Evolutionary conservation across 768 basidiomycete species (phyloP).

Genomic region (Boletus reticuloceps): DNA sequence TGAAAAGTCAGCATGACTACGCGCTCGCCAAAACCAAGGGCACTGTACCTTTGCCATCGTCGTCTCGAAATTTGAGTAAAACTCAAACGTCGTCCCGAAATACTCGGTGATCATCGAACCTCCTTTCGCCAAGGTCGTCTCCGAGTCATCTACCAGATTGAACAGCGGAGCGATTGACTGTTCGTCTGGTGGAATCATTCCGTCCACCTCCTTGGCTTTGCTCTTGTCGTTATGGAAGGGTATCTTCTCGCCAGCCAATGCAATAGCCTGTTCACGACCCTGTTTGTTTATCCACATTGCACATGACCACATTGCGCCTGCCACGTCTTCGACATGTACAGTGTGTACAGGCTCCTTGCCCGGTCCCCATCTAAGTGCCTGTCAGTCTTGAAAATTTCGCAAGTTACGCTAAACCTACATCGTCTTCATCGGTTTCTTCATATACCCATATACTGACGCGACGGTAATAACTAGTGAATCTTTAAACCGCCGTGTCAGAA

Average conservation of each 20-base stretch:
- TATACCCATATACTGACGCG: slow-evolving; percentile 75
- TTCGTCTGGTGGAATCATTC: slow-evolving; percentile 52
- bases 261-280: slow-evolving; percentile 63
- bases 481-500: slow-evolving; percentile 29
- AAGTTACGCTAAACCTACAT: slow-evolving; percentile 47
- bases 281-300: slow-evolving; percentile 70
- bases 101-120: slow-evolving; percentile 64
- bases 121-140: slow-evolving; percentile 64
- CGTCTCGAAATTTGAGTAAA: slow-evolving; percentile 68
- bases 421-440: slow-evolving; percentile 83
- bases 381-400: slow-evolving; percentile 9
- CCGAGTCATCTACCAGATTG: slow-evolving; percentile 79
- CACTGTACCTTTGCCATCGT: slow-evolving; percentile 58
- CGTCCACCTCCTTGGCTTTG: slow-evolving; percentile 61
- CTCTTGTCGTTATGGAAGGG: slow-evolving; percentile 58
- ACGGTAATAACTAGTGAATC: slow-evolving; percentile 73
- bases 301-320: slow-evolving; percentile 72
- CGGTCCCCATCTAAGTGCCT: slow-evolving; percentile 63
- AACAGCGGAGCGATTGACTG: slow-evolving; percentile 76
- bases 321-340: slow-evolving; percentile 75
- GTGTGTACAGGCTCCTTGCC: slow-evolving; percentile 75
- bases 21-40: neutral
- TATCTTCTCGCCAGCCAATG: slow-evolving; percentile 43
- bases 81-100: slow-evolving; percentile 80
- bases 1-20: neutral